A percentile compares a stretch with the other conserved stretches of the same genome.
phyloP scores from a whole-genome alignment of 345 rosid species.

The Euphorbia lathyris region DNA sequence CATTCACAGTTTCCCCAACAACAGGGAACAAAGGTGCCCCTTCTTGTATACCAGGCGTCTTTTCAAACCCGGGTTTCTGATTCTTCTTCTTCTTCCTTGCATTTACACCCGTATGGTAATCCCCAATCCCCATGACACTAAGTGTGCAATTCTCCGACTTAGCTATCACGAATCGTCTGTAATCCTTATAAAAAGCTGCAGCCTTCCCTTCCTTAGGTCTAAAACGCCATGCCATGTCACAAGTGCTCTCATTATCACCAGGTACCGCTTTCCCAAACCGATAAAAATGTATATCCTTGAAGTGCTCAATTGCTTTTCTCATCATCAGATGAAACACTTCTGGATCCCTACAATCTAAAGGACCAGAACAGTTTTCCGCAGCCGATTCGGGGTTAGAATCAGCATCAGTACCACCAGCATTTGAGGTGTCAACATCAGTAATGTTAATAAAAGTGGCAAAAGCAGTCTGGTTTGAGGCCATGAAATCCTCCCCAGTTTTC shows the following conservation, averaged over 20 bases:
- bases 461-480: slow-evolving; percentile 65
- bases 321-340: slow-evolving; percentile 87
- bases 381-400: slow-evolving; percentile 5
- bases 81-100: slow-evolving; percentile 89
- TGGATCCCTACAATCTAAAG: slow-evolving; percentile 76
- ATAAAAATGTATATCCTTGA: slow-evolving; percentile 84
- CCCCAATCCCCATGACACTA: slow-evolving; percentile 62
- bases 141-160: slow-evolving; percentile 64
- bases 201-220: slow-evolving; percentile 93
- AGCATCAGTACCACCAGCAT: slow-evolving; percentile 3
- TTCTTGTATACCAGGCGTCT: slow-evolving; percentile 33
- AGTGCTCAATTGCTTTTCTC: slow-evolving; percentile 69
- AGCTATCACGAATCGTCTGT: slow-evolving; percentile 62
- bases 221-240: slow-evolving; percentile 95
- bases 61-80: slow-evolving; percentile 66
- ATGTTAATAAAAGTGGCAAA: slow-evolving; percentile 57
- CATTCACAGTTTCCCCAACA: slow-evolving; percentile 76
- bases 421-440: slow-evolving; percentile 49
- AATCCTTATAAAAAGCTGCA: slow-evolving; percentile 85
- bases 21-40: slow-evolving; percentile 40
- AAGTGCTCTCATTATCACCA: slow-evolving; percentile 49
- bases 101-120: slow-evolving; percentile 84
- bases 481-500: slow-evolving; percentile 88
- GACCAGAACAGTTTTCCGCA: slow-evolving; percentile 43
- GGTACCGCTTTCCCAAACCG: slow-evolving; percentile 73